Conservation (phyloP, 768 basidiomycete species). For the Baorangia bicolor region DNA sequence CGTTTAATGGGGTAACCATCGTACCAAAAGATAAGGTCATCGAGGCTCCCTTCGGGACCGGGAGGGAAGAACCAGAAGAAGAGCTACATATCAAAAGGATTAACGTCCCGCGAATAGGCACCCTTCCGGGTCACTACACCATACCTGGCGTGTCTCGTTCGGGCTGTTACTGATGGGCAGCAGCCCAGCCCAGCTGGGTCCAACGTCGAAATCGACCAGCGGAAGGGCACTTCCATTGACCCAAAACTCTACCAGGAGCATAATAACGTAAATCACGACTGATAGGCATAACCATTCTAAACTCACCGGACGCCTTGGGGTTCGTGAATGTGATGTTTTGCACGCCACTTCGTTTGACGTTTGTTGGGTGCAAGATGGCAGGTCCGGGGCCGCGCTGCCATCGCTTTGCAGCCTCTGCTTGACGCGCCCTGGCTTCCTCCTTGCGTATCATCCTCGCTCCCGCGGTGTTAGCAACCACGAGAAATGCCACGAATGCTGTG, state of each 20-base stretch:
- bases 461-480: slow-evolving; percentile 2
- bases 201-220: slow-evolving; percentile 68
- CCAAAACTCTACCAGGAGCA: slow-evolving; percentile 51
- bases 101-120: neutral
- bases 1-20: neutral
- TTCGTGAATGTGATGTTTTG: slow-evolving; percentile 73
- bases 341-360: slow-evolving; percentile 23
- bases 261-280: neutral
- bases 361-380: neutral
- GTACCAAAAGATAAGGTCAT: slow-evolving; percentile 77
- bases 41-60: slow-evolving; percentile 64
- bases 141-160: slow-evolving; percentile 68
- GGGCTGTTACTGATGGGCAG: slow-evolving; percentile 61
- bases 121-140: neutral
- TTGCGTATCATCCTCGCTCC: slow-evolving; percentile 33
- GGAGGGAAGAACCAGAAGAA: slow-evolving; percentile 89
- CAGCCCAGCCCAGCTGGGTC: slow-evolving; percentile 74
- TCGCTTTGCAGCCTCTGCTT: slow-evolving; percentile 48
- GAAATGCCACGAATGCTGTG: slow-evolving; percentile 3
- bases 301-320: slow-evolving; percentile 57
- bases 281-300: neutral
- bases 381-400: slow-evolving; percentile 21
- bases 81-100: slow-evolving; percentile 42
- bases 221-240: slow-evolving; percentile 68
- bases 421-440: slow-evolving; percentile 43